Evolutionary conservation across 1,284 basidiomycete genomes (phyloP), one percentile per base, ranked within the genome.

Genomic region (Ganoderma boninense): DNA sequence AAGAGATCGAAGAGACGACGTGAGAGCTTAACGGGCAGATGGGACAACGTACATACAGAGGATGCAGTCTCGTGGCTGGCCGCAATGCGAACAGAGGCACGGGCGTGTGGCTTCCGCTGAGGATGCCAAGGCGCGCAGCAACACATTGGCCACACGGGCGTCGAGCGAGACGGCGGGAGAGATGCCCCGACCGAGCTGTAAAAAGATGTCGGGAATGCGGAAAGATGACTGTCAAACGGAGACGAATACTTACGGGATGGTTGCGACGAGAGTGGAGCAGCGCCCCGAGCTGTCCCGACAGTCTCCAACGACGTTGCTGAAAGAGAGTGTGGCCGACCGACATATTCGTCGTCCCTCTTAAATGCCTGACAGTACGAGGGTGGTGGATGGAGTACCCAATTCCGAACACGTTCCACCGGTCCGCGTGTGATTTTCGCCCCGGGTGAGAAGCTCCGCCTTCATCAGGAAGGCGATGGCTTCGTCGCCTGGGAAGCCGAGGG

Each of bases 31-130:
- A 57, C 18, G 29, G 2, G 29, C 54, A 35, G 32, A 57, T 57
- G 54, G 14, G 29, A 16, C 6, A 29, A 35, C 16, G 54, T 14
- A 54, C 26, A 14, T 32, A 32, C 29, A 26, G 23, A 54, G 52
- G 46, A 49, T 11, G 3, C 20, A 0, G 14, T 16, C 32, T 35
- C 54, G 32, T 57, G 54, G 32, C 54, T 20, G 14, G 26, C 4
- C 23, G 29, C 29, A 32, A 56, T 56, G 54, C 54, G 29, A 57
- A 57, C 54, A 57, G 54, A 57, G 54, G 54, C 54, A 20, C 54
- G 54, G 18, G 14, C 29, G 54, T 57, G 54, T 57, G n/a, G 29
- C 54, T 4, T 18, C 16, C 16, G 13, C 23, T 7, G 14, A 1
- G 6, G 54, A 3, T 16, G 54, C 54, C 54, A 57, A 57, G 49